A percentile compares a stretch with the other conserved stretches of the same genome.
Conservation (phyloP, 2,329 filamentous ascomycete species). For the Myriosclerotinia duriaeana region DNA sequence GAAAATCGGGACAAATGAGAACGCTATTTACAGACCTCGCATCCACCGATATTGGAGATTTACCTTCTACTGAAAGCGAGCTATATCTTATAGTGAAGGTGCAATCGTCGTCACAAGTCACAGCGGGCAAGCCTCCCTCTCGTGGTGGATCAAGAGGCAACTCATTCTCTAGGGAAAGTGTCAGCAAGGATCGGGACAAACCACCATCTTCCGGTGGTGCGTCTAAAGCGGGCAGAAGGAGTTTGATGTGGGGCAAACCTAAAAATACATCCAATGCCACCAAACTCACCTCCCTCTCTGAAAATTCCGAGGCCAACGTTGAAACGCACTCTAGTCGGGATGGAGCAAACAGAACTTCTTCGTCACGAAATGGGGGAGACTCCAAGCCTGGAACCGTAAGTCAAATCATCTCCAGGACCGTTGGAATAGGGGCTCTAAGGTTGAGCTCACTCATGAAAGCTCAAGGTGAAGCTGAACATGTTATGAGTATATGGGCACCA, state of each 20-base stretch:
- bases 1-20: conserved; percentile 67
- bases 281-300: conserved; percentile 54
- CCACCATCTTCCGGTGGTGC: conserved; percentile 49
- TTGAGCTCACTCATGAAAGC: conserved; percentile 74
- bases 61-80: conserved; percentile 63
- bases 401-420: conserved; percentile 61
- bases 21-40: conserved; percentile 87
- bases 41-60: conserved; percentile 52
- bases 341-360: conserved; percentile 54
- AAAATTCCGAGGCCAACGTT: conserved; percentile 25
- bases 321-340: conserved; percentile 30
- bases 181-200: conserved; percentile 37
- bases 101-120: conserved; percentile 37
- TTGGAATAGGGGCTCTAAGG: conserved; percentile 76
- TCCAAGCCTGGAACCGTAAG: conserved; percentile 36
- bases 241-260: conserved; percentile 67
- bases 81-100: conserved; percentile 84
- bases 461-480: conserved; percentile 69
- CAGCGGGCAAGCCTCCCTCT: conserved; percentile 35
- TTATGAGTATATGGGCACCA: conserved; percentile 75
- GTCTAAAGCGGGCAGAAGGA: conserved; percentile 58
- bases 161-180: conserved; percentile 34
- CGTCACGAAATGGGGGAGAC: conserved; percentile 43
- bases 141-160: conserved; percentile 27
- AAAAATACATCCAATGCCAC: conserved; percentile 45